Conservation (phyloP, 2,329 filamentous ascomycete genomes). For the Diplodia mutila region DNA sequence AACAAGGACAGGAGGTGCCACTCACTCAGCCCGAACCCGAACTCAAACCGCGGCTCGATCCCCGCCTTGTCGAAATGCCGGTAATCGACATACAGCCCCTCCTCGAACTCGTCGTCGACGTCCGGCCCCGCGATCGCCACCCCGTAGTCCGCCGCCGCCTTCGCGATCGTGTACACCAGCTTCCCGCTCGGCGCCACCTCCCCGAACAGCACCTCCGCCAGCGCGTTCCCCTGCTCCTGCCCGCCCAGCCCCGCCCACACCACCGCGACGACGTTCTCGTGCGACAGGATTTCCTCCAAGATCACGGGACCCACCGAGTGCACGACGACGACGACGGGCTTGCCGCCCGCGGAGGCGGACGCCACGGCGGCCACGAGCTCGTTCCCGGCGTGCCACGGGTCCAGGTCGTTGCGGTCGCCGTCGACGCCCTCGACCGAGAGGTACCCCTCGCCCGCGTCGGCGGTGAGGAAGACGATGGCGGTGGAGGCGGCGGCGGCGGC, state of each 20-base stretch:
- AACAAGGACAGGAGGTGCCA: neutral
- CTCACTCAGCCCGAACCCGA: conserved; percentile 49
- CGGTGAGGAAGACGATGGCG: conserved; percentile 54
- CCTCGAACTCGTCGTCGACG: conserved; percentile 39
- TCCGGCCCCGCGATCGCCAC: conserved; percentile 31
- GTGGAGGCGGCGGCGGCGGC: conserved; percentile 44
- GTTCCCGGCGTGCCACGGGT: conserved; percentile 52
- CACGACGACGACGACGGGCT: conserved; percentile 45
- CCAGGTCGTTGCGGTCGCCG: conserved; percentile 54
- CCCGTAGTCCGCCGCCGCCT: conserved; percentile 40
- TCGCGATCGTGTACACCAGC: conserved; percentile 56
- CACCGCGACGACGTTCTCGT: conserved; percentile 44
- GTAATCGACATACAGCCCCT: conserved; percentile 53
- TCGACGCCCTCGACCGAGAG: conserved; percentile 50
- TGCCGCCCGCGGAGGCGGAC: conserved; percentile 40
- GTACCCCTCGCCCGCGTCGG: conserved; percentile 55
- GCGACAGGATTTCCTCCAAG: conserved; percentile 41
- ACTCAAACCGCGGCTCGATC: conserved; percentile 48
- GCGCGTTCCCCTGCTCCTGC: conserved; percentile 52
- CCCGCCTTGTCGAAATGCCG: conserved; percentile 47
- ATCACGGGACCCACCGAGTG: conserved; percentile 45
- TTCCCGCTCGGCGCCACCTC: conserved; percentile 66
- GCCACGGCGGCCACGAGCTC: conserved; percentile 41
- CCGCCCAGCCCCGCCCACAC: conserved; percentile 46
- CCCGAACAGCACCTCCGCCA: conserved; percentile 69